These are phyloP conservation scores for Aspergillus bombycis DNA, from an alignment of 2,329 filamentous ascomycete species.

Conservation along the genomic window DNA sequence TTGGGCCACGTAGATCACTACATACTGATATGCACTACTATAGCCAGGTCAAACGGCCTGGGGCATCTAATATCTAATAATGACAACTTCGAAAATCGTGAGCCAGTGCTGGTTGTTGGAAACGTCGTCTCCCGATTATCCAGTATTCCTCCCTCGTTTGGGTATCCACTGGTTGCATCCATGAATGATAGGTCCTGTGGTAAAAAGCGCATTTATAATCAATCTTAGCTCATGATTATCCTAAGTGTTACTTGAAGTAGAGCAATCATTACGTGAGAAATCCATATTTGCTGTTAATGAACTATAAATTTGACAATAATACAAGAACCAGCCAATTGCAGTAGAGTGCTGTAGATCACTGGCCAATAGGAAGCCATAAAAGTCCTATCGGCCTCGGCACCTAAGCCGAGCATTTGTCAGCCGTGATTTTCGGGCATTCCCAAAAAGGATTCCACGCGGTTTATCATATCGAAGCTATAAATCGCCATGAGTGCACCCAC, in stretches of 20 bases:
- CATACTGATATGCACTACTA: background rate
- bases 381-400: background rate
- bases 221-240: background rate
- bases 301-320: background rate
- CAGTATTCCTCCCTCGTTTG: background rate
- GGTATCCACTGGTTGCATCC: background rate
- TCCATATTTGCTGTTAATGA: background rate
- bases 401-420: conserved; percentile 11
- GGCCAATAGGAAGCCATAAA: background rate
- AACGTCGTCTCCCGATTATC: too few relatives aligned
- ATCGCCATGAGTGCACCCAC: background rate
- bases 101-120: too few relatives aligned
- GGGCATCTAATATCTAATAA: background rate
- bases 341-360: background rate
- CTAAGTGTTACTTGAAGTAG: background rate
- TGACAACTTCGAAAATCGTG: background rate
- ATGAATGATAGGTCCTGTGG: background rate
- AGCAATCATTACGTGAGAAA: background rate
- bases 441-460: background rate
- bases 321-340: background rate
- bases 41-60: background rate
- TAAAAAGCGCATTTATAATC: background rate
- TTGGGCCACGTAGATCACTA: background rate
- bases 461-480: background rate
- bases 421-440: background rate